phyloP scores from a whole-genome alignment of 495 filamentous ascomycete species.

The Penicillium pancosmium region DNA sequence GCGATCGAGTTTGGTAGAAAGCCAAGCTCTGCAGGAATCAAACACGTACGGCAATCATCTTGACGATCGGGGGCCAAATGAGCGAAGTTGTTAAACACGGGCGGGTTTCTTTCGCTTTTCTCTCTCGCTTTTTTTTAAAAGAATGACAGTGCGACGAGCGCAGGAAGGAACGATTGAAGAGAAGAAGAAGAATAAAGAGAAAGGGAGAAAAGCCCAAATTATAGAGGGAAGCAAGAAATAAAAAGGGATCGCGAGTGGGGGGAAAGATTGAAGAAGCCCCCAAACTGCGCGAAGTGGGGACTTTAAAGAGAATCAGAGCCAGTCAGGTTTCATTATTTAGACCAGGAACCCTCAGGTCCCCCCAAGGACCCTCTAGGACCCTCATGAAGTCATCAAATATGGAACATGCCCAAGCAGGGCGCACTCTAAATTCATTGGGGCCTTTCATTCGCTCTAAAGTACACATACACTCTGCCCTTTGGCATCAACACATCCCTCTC shows the following conservation, averaged over 20 bases:
- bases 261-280: background rate
- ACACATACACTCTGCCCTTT: conserved; percentile 2
- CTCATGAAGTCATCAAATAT: conserved; percentile 4
- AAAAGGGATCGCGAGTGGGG: conserved; percentile 4
- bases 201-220: background rate
- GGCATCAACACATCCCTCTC: conserved; percentile 17
- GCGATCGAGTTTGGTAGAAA: conserved; percentile 1
- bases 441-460: conserved; percentile 24
- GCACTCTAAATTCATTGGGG: conserved; percentile 11
- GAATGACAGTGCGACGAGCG: conserved; percentile 1
- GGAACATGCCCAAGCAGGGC: background rate
- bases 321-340: background rate
- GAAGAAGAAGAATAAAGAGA: background rate
- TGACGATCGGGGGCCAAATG: conserved; percentile 14
- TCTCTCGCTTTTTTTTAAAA: background rate
- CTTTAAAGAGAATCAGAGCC: background rate
- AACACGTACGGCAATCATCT: conserved; percentile 27
- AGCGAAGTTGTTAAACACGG: background rate
- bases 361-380: background rate
- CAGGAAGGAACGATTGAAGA: conserved; percentile 1
- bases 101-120: background rate
- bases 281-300: background rate
- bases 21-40: conserved; percentile 2
- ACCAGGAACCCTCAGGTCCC: too few relatives aligned
- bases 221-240: background rate